Evolutionary conservation across 1,139 yeast genomes (phyloP), one percentile per base, ranked within the genome.

Genomic region (Lodderomyces metapsilosis): DNA sequence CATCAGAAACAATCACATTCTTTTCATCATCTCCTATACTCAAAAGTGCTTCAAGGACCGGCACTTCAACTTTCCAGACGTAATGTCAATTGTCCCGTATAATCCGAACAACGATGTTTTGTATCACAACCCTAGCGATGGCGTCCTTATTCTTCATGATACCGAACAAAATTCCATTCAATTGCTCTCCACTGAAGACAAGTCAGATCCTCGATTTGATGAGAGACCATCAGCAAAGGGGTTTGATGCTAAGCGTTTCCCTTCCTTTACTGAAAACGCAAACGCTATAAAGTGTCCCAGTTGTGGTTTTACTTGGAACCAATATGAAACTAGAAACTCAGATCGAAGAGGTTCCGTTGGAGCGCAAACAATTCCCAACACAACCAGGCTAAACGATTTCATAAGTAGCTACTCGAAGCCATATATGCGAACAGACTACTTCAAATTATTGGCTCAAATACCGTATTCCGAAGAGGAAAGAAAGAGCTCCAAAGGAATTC

Each of bases 71-170:
- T 20, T 5, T 20, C 8, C 7, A 10, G 15, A 4, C n/a, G n/a
- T 18, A 16, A 68, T 68, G 74, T 68, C 74, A 5, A 58, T 68
- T 20, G 68, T 71, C 15, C 72, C 75, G 1, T 71, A 70, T 50
- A 61, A 66, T 39, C 43, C 58, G 27, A 58, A 54, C 39, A 25
- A 35, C 12, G 61, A 61, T 41, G 52, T 68, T 32, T 62, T 70
- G 5, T 68, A 64, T 48, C 70, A 68, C 40, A 70, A 73, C 46
- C 64, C 73, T 3, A 54, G 59, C 23, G 62, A 65, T 27, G 73
- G 74, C 15, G 61, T 76, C 9, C 51, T 75, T 25, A 78, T 76
- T 4, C 52, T 75, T 1, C 76, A 73, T 47, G 68, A 76, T 50
- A 61, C 66, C 37, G 58, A 57, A 36, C 63, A 70, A 3, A 70